phyloP scores from a whole-genome alignment of 441 rosid species.

The Populus hybrid region DNA sequence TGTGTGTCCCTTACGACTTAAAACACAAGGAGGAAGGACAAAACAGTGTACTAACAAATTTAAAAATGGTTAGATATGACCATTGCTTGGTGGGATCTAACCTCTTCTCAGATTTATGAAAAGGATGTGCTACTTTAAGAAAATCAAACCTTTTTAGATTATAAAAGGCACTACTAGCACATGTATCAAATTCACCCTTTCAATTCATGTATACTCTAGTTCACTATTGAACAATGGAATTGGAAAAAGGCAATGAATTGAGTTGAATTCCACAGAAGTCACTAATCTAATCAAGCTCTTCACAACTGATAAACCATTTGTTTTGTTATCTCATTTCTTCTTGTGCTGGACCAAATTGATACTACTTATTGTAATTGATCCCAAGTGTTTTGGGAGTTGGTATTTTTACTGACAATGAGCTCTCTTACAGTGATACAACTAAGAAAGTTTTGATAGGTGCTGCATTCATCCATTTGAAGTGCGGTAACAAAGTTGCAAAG shows the following conservation, averaged over 20 bases:
- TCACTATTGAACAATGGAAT: not conserved
- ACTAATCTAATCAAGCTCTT: not conserved
- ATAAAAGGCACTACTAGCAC: not conserved
- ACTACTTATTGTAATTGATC: not conserved
- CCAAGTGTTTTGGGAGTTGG: not conserved
- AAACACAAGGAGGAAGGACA: not conserved
- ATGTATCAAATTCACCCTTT: not conserved
- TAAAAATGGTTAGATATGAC: not conserved
- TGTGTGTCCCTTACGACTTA: not conserved
- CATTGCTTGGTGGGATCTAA: not conserved
- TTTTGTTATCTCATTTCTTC: not conserved
- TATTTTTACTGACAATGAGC: constrained; percentile 16
- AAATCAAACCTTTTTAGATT: not conserved
- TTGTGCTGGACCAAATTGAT: not conserved
- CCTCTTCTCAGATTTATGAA: not conserved
- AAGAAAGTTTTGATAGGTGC: constrained; percentile 82
- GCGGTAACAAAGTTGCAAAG: constrained; percentile 66
- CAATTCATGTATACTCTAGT: not conserved
- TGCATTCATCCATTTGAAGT: constrained; percentile 79
- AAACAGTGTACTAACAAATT: not conserved
- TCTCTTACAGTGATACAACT: constrained; percentile 71
- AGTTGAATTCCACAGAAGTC: not conserved
- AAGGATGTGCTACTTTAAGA: not conserved
- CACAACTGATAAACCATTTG: not conserved
- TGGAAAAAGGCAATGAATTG: not conserved